phyloP scores from a whole-genome alignment of 306 rosid species.

The Dryas octopetala region DNA sequence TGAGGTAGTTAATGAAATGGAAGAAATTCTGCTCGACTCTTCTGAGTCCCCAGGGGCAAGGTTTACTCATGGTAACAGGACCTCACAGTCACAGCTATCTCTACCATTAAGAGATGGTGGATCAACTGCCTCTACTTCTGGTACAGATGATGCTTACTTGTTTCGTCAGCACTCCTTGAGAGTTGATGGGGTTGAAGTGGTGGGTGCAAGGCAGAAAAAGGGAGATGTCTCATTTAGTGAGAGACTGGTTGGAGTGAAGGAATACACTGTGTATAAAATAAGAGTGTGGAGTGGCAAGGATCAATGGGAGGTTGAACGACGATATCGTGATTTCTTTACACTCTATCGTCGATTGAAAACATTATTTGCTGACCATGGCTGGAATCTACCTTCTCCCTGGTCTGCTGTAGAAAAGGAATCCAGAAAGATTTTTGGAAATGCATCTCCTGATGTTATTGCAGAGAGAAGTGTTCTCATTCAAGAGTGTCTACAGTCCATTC shows the following conservation, averaged over 20 bases:
- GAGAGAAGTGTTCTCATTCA: slow-evolving; percentile 92
- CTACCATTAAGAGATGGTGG: slow-evolving; percentile 84
- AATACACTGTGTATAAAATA: slow-evolving; percentile 80
- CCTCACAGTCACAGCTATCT: slow-evolving; percentile 48
- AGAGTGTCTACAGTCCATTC: slow-evolving; percentile 77
- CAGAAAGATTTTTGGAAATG: slow-evolving; percentile 81
- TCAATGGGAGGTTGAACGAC: slow-evolving; percentile 91
- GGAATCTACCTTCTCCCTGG: slow-evolving; percentile 90
- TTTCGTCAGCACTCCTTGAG: slow-evolving; percentile 45
- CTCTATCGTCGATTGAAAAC: slow-evolving; percentile 72
- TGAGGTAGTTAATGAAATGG: slow-evolving; percentile 95
- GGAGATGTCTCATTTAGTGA: slow-evolving; percentile 95
- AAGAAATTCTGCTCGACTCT: slow-evolving; percentile 87
- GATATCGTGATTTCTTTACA: slow-evolving; percentile 86
- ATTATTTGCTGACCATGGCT: slow-evolving; percentile 59
- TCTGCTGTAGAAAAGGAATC: slow-evolving; percentile 77
- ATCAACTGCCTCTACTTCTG: slow-evolving; percentile 87
- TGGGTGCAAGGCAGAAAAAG: slow-evolving; percentile 95
- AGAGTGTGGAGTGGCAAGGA: slow-evolving; percentile 79
- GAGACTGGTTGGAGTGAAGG: slow-evolving; percentile 98
- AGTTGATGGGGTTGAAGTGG: slow-evolving; percentile 87
- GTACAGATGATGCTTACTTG: slow-evolving; percentile 47
- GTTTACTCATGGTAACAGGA: slow-evolving; percentile 51
- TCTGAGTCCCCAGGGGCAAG: slow-evolving; percentile 63
- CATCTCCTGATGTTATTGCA: slow-evolving; percentile 82